These are phyloP conservation scores for Botrytis tulipae DNA, from an alignment of 2,329 filamentous ascomycete species.

Conservation along the genomic window DNA sequence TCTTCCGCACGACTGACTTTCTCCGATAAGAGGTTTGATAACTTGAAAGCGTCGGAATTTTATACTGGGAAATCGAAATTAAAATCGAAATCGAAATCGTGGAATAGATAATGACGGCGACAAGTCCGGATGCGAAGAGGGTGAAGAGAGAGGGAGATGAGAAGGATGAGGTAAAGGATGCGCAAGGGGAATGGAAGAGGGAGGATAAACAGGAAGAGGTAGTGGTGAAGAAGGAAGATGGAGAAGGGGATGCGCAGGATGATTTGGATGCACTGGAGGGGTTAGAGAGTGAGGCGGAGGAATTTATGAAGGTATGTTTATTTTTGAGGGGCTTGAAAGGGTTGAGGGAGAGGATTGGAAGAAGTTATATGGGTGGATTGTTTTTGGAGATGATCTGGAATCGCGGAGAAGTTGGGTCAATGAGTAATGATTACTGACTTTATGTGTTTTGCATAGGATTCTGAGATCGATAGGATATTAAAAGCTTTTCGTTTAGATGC, in stretches of 20 bases:
- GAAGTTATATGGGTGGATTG: not conserved
- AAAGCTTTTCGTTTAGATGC: conserved; percentile 81
- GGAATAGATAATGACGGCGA: not conserved
- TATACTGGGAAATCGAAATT: not conserved
- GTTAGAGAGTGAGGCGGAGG: conserved; percentile 81
- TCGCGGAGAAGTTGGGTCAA: not conserved
- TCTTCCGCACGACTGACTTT: not conserved
- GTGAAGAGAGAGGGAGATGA: not conserved
- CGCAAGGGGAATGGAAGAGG: not conserved
- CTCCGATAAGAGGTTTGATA: not conserved
- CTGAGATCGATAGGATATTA: conserved; percentile 91
- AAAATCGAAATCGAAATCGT: not conserved
- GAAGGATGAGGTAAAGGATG: no score
- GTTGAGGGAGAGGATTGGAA: not conserved
- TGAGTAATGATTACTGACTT: conserved; percentile 18
- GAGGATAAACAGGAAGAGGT: not conserved
- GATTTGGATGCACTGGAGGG: conserved; percentile 76
- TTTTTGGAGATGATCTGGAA: not conserved
- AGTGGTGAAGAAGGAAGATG: not conserved
- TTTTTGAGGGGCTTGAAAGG: not conserved
- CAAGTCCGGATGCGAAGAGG: not conserved
- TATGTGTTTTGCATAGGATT: conserved; percentile 59
- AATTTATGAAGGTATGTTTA: conserved; percentile 75
- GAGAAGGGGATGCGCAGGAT: conserved; percentile 39
- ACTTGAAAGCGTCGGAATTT: not conserved